A percentile compares a stretch with the other conserved stretches of the same genome.
Conservation (phyloP, 2,329 filamentous ascomycete genomes). For the Didymella pomorum region DNA sequence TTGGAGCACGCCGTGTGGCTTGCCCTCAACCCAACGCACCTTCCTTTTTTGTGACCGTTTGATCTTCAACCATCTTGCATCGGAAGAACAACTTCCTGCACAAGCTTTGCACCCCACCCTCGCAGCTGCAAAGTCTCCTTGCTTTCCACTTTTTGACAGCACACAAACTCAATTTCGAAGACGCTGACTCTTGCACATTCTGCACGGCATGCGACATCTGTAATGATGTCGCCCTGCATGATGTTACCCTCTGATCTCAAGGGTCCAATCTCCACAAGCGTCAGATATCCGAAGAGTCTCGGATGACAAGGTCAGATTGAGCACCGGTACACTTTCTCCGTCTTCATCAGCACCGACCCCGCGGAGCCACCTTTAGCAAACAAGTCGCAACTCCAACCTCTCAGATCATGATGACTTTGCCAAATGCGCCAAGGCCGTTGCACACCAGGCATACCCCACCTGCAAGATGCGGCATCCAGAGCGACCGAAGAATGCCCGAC, state of each 20-base stretch:
- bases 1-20: constrained; percentile 25
- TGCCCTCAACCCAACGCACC: constrained; percentile 18
- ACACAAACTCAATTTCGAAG: constrained; percentile 11
- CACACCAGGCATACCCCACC: constrained; percentile 17
- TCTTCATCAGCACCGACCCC: constrained; percentile 2
- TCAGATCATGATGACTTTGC: constrained; percentile 26
- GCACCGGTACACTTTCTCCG: constrained; percentile 17
- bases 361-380: constrained; percentile 11
- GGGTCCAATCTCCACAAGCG: constrained; percentile 11
- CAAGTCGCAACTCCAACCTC: constrained; percentile 11
- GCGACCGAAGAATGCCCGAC: constrained; percentile 44
- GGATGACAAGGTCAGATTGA: constrained; percentile 7
- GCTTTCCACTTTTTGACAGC: constrained; percentile 7
- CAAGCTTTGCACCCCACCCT: constrained; percentile 16
- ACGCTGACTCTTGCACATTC: constrained; percentile 8
- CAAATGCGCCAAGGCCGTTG: constrained; percentile 26
- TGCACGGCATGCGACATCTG: constrained; percentile 9
- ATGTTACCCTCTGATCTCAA: constrained; percentile 11
- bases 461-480: constrained; percentile 21
- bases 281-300: constrained; percentile 11
- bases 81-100: constrained; percentile 18
- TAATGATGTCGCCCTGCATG: constrained; percentile 20
- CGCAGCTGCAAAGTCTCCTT: constrained; percentile 6
- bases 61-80: constrained; percentile 18
- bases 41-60: constrained; percentile 27